phyloP scores from a whole-genome alignment of 305 asterid species.

The Fraxinus paxiana region DNA sequence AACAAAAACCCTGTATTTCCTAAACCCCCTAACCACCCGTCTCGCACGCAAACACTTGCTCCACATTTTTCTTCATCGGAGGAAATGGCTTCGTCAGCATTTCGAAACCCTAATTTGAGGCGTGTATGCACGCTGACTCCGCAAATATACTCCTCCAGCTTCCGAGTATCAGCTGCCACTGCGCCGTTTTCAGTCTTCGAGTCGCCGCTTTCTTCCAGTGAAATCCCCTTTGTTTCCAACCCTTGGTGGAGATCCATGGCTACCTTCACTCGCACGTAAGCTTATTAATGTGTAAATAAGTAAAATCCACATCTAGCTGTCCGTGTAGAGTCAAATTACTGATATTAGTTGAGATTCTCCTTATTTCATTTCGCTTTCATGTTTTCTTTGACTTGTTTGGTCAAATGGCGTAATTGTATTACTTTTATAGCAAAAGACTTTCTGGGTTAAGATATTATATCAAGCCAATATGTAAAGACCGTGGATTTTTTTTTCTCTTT shows the following conservation, averaged over 20 bases:
- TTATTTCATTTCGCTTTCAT: background rate
- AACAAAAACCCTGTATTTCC: conserved; percentile 39
- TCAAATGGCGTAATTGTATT: background rate
- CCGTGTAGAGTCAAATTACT: background rate
- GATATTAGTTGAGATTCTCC: background rate
- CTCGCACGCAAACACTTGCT: background rate
- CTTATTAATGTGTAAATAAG: background rate
- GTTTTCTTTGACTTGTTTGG: background rate
- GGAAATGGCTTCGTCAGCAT: conserved; percentile 65
- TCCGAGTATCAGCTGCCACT: conserved; percentile 56
- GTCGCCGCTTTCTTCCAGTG: conserved; percentile 39
- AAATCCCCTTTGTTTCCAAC: conserved; percentile 29
- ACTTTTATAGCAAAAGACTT: background rate
- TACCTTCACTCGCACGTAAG: conserved; percentile 88
- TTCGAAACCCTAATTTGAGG: conserved; percentile 55
- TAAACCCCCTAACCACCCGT: background rate
- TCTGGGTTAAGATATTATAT: background rate
- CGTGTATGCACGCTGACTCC: conserved; percentile 52
- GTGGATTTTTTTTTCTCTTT: background rate
- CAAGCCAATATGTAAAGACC: background rate
- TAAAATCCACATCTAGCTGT: background rate
- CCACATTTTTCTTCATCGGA: background rate
- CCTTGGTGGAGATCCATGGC: conserved; percentile 99
- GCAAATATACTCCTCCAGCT: conserved; percentile 50
- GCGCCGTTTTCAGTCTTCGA: conserved; percentile 45